These are phyloP conservation scores for Nigrospora sphaerica DNA, from an alignment of 2,329 filamentous ascomycete genomes.

Conservation along the genomic window DNA sequence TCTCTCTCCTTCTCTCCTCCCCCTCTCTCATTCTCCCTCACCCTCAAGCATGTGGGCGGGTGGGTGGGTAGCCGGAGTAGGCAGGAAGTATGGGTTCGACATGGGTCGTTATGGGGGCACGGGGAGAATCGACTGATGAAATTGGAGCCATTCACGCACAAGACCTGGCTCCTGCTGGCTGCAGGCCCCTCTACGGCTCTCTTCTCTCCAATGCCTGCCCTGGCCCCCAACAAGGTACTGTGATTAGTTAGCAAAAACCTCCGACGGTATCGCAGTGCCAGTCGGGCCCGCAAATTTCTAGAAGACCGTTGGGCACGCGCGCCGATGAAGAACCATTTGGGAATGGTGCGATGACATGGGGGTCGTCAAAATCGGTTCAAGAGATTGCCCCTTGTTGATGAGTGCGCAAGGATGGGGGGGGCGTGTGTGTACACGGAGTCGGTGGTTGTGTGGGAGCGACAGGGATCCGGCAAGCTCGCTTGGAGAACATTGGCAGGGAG, in stretches of 20 bases:
- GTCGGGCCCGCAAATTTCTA: constrained; percentile 35
- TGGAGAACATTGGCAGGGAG: constrained; percentile 14
- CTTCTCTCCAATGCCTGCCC: constrained; percentile 25
- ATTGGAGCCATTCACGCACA: constrained; percentile 19
- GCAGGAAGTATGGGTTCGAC: constrained; percentile 18
- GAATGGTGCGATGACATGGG: constrained; percentile 30
- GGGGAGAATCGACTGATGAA: constrained; percentile 17
- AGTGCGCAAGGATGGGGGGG: background rate
- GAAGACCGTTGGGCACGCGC: constrained; percentile 39
- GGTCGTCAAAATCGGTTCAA: constrained; percentile 33
- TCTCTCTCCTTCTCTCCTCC: background rate
- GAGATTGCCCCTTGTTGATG: constrained; percentile 29
- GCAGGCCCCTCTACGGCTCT: constrained; percentile 18
- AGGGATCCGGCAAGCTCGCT: constrained; percentile 31
- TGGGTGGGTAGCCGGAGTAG: constrained; percentile 23
- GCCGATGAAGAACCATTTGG: constrained; percentile 28
- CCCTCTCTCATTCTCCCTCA: background rate
- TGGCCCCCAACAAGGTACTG: constrained; percentile 29
- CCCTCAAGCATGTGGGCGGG: constrained; percentile 3
- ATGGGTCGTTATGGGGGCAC: constrained; percentile 26
- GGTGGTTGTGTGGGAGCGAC: constrained; percentile 8
- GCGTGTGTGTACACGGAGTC: no score
- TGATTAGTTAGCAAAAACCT: constrained; percentile 39
- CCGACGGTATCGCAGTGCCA: constrained; percentile 29
- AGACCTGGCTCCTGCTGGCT: constrained; percentile 12